Percentiles rank a stretch among this genome's conserved stretches.
Conservation (phyloP, 2,329 filamentous ascomycete species). For the Fusarium tricinctum region DNA sequence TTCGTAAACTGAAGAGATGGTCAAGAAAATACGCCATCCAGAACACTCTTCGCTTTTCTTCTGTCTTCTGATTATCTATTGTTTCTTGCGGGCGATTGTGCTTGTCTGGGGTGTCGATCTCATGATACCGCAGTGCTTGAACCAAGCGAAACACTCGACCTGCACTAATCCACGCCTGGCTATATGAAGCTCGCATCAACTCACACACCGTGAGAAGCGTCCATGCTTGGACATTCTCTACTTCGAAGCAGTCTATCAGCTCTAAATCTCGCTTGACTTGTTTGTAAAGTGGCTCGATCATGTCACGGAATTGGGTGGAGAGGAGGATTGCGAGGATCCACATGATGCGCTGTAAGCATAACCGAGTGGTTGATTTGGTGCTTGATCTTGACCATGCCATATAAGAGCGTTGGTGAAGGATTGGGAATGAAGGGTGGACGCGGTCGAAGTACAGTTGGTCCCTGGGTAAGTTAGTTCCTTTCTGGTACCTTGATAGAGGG, state of each 20-base stretch:
- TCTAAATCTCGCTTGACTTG: conserved; percentile 1
- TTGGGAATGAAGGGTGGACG: not conserved
- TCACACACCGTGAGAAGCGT: not conserved
- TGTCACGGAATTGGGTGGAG: not conserved
- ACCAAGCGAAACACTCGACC: not conserved
- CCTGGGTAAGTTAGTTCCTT: not conserved
- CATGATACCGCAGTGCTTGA: conserved; percentile 1
- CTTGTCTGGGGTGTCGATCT: not conserved
- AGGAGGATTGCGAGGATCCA: not conserved
- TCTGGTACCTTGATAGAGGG: not conserved
- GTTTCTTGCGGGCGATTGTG: too few relatives aligned
- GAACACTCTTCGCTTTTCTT: conserved; percentile 1
- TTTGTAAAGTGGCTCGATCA: not conserved
- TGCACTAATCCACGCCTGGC: not conserved
- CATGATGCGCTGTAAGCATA: conserved; percentile 1
- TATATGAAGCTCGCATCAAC: conserved; percentile 1
- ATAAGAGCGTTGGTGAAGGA: not conserved
- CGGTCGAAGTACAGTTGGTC: conserved; percentile 6
- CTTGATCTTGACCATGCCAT: not conserved
- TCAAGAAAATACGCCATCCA: conserved; percentile 3
- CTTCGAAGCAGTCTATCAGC: not conserved
- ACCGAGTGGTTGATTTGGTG: not conserved
- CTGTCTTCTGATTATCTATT: not conserved
- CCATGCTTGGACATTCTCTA: not conserved
- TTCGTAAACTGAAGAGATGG: not conserved